phyloP scores from a whole-genome alignment of 202 grass and related monocot species.

The Cymbopogon flexuosus region DNA sequence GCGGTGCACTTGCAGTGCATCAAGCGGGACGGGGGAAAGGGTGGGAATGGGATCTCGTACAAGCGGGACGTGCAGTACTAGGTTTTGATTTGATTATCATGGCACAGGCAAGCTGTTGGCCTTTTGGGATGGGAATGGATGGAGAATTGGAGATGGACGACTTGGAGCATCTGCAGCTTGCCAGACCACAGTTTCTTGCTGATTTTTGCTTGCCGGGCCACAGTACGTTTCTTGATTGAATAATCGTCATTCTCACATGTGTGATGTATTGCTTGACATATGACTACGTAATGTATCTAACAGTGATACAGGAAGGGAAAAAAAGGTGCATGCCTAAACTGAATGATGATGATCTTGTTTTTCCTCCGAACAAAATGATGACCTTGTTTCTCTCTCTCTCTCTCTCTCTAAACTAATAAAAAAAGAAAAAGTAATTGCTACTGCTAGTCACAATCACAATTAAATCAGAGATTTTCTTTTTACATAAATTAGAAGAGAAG shows the following conservation, averaged over 20 bases:
- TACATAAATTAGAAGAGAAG: not conserved
- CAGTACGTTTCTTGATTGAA: not conserved
- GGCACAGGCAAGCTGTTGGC: no score
- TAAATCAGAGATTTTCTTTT: not conserved
- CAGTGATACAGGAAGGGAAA: not conserved
- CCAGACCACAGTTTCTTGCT: no score
- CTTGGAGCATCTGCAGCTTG: no score
- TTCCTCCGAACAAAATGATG: no score
- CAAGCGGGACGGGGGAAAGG: no score
- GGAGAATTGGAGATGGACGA: no score
- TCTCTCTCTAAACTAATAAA: not conserved
- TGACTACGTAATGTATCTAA: not conserved
- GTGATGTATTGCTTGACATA: not conserved
- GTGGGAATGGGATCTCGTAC: no score
- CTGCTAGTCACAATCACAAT: not conserved
- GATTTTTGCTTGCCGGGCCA: not conserved
- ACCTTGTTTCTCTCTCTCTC: no score
- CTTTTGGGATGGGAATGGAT: no score
- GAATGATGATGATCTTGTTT: not conserved
- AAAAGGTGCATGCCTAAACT: not conserved
- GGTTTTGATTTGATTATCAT: no score
- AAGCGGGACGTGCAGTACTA: no score
- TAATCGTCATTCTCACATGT: not conserved
- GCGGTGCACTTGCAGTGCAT: no score
- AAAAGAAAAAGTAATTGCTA: not conserved